A percentile compares a stretch with the other conserved stretches of the same genome.
Conservation (phyloP, 208 protist species). For the Acanthamoeba royreba region DNA sequence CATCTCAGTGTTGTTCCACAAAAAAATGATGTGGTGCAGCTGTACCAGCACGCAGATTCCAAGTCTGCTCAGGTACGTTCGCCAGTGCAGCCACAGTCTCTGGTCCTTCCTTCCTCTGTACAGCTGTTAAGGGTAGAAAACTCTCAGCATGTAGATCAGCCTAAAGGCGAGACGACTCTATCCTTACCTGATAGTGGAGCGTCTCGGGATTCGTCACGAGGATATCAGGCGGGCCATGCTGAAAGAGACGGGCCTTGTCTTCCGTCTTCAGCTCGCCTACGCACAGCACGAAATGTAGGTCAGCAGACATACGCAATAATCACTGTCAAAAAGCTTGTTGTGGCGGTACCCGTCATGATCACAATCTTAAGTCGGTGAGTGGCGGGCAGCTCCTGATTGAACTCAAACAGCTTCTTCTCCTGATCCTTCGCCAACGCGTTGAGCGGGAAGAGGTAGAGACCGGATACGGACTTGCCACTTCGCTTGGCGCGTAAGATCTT, state of each 20-base stretch:
- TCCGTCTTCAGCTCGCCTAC: background rate
- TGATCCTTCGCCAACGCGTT: slow-evolving; percentile 22
- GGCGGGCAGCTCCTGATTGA: background rate
- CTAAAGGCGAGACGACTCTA: background rate
- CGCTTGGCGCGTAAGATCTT: background rate
- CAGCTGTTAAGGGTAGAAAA: background rate
- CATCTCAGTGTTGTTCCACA: background rate
- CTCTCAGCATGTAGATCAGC: background rate
- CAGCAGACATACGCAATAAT: background rate
- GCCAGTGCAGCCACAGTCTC: background rate
- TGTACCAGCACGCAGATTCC: background rate
- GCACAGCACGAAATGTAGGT: background rate
- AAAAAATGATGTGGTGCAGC: background rate
- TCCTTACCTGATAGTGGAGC: background rate
- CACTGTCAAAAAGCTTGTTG: background rate
- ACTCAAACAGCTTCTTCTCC: background rate
- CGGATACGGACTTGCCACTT: background rate
- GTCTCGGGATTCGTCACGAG: background rate
- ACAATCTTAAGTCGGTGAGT: background rate
- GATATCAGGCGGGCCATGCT: background rate
- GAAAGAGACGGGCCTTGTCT: background rate
- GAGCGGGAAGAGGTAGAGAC: slow-evolving; percentile 2
- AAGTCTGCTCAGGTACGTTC: background rate
- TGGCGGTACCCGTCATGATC: background rate
- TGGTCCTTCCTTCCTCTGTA: background rate